Evolutionary conservation across 768 basidiomycete genomes (phyloP).

Genomic region (Strobilomyces echinocephalus): DNA sequence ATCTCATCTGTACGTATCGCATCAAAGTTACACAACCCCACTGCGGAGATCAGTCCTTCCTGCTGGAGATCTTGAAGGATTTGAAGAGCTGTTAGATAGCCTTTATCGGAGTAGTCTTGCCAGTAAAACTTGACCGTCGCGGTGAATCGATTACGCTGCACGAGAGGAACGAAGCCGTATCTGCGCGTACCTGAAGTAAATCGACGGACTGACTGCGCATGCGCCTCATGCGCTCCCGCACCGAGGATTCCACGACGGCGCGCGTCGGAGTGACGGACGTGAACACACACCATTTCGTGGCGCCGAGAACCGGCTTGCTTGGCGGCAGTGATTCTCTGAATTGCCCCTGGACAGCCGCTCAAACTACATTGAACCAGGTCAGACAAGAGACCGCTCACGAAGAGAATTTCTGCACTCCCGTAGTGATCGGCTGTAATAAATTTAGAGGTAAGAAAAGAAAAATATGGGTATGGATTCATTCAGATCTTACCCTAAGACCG

Average conservation of each 20-base stretch:
- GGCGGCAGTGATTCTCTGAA: constrained; percentile 47
- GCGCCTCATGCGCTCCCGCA: constrained; percentile 66
- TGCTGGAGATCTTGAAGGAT: constrained; percentile 56
- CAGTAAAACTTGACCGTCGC: constrained; percentile 60
- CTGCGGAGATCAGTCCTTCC: constrained; percentile 54
- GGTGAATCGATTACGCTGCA: not conserved
- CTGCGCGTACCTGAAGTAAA: constrained; percentile 57
- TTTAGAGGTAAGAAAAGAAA: constrained; percentile 12
- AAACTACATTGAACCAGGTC: not conserved
- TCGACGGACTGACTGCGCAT: constrained; percentile 60
- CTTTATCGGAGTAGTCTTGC: constrained; percentile 58
- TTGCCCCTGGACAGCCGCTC: constrained; percentile 51
- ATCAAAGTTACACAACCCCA: constrained; percentile 84
- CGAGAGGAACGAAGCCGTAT: not conserved
- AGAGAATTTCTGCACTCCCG: constrained; percentile 77
- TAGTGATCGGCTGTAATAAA: constrained; percentile 71
- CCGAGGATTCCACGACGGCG: constrained; percentile 52
- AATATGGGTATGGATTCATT: not conserved
- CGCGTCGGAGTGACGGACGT: constrained; percentile 47
- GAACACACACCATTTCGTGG: constrained; percentile 88
- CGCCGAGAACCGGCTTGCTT: constrained; percentile 51
- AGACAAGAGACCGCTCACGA: constrained; percentile 42
- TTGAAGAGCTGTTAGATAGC: constrained; percentile 44
- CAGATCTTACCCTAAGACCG: constrained; percentile 24
- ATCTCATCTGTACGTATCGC: constrained; percentile 71